These are phyloP conservation scores for Uronychia setigera DNA, from an alignment of 73 alveolate species.

Conservation along the genomic window DNA sequence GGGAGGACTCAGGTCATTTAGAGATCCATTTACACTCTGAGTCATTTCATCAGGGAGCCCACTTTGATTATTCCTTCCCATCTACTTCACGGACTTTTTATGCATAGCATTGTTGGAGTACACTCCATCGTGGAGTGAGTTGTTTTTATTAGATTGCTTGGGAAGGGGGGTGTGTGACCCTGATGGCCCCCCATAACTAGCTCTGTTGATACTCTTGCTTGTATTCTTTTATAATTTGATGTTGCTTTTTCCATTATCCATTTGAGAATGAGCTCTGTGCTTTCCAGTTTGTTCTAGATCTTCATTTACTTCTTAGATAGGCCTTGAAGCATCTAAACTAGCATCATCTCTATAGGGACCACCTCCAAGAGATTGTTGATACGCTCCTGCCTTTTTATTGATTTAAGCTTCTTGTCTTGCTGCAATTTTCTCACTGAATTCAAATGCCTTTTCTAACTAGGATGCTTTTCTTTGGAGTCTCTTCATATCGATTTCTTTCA, in stretches of 20 bases:
- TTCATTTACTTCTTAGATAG: not conserved
- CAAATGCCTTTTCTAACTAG: not conserved
- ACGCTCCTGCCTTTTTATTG: not conserved
- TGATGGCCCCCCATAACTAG: too few species aligned
- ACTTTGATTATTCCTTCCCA: too few species aligned
- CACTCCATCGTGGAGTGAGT: too few species aligned
- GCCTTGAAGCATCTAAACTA: not conserved
- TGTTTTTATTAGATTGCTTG: not conserved
- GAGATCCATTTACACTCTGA: too few species aligned
- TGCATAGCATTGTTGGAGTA: too few species aligned
- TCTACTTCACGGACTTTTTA: too few species aligned
- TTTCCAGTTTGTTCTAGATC: not conserved
- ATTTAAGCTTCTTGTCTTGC: not conserved
- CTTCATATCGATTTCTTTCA: constrained; percentile 21
- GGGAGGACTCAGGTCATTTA: not conserved
- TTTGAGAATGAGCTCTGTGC: not conserved
- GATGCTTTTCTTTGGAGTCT: not conserved
- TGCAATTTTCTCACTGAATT: not conserved
- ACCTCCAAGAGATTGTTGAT: not conserved
- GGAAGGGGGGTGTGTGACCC: not conserved
- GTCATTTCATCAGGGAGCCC: too few species aligned
- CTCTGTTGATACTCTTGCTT: too few species aligned
- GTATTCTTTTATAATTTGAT: not conserved
- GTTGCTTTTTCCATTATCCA: not conserved
- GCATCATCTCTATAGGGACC: not conserved